Percentiles rank a stretch among this genome's conserved stretches.
Conservation (phyloP, 78 protist species). For the Abeoforma whisleri region DNA sequence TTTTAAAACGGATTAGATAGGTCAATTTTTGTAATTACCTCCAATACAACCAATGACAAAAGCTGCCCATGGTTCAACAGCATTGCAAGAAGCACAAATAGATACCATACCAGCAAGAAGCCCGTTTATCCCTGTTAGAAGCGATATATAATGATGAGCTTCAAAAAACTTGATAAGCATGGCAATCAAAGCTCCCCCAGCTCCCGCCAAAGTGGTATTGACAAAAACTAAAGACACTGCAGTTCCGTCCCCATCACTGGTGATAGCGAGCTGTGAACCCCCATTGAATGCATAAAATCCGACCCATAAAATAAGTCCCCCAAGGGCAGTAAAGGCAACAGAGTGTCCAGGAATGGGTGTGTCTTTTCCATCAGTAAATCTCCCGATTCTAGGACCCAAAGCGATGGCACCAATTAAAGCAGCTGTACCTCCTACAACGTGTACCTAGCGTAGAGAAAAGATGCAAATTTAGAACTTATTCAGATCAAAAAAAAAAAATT, state of each 20-base stretch:
- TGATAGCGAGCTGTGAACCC: constrained; percentile 56
- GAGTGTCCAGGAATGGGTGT: constrained; percentile 49
- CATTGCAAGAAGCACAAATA: constrained; percentile 50
- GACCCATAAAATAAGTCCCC: constrained; percentile 71
- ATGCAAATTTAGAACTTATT: no score
- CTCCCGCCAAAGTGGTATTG: constrained; percentile 54
- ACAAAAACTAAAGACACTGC: constrained; percentile 50
- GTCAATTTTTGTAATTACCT: no score
- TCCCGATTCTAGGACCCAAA: constrained; percentile 68
- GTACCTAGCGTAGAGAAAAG: no score
- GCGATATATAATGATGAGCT: constrained; percentile 25
- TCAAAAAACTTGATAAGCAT: constrained; percentile 26
- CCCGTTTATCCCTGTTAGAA: constrained; percentile 51
- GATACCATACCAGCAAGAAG: constrained; percentile 67
- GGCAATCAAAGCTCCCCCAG: constrained; percentile 48
- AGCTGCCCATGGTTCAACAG: constrained; percentile 68
- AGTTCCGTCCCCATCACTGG: constrained; percentile 12
- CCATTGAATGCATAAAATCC: constrained; percentile 77
- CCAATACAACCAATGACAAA: constrained; percentile 56
- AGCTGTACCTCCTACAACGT: constrained; percentile 69
- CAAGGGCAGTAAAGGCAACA: constrained; percentile 53
- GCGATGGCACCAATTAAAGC: constrained; percentile 63
- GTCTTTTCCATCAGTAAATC: constrained; percentile 53
- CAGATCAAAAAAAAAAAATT: no score
- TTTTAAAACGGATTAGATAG: no score